A percentile compares a stretch with the other conserved stretches of the same genome.
These are phyloP conservation scores for Dactylellina sp. DNA, from an alignment of 2,329 filamentous ascomycete genomes.

Conservation along the genomic window DNA sequence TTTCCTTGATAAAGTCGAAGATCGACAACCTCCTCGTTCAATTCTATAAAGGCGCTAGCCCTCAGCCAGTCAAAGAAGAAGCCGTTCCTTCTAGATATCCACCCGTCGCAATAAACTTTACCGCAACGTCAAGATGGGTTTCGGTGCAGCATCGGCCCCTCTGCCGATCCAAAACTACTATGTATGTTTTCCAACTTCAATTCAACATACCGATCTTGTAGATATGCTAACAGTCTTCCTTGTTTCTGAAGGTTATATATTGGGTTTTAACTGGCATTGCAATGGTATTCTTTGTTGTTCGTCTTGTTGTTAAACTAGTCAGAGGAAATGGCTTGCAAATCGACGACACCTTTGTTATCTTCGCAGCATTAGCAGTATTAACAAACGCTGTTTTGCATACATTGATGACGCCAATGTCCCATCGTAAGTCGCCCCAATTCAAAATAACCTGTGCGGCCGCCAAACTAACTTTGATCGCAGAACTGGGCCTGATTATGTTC, in stretches of 20 bases:
- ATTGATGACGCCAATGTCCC: slow-evolving; percentile 40
- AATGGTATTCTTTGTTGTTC: slow-evolving; percentile 39
- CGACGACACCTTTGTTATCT: slow-evolving; percentile 45
- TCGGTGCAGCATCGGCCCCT: slow-evolving; percentile 35
- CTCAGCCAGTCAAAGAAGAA: slow-evolving; percentile 21
- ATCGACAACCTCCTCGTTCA: slow-evolving; percentile 27
- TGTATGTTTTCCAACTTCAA: slow-evolving; percentile 20
- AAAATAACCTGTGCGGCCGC: neutral
- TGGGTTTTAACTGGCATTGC: slow-evolving; percentile 46
- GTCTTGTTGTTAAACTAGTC: slow-evolving; percentile 34
- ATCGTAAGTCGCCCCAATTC: slow-evolving; percentile 14
- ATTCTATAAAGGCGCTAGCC: slow-evolving; percentile 17
- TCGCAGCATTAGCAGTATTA: slow-evolving; percentile 34
- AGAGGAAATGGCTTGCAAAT: slow-evolving; percentile 35
- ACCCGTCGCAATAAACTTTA: neutral
- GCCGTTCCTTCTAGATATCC: slow-evolving; percentile 15
- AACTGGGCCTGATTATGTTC: slow-evolving; percentile 36
- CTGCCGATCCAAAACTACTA: slow-evolving; percentile 48
- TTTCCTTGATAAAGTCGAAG: slow-evolving; percentile 18
- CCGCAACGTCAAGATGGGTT: slow-evolving; percentile 47
- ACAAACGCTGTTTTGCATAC: slow-evolving; percentile 42
- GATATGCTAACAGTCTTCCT: slow-evolving; percentile 9
- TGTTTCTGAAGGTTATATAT: slow-evolving; percentile 35
- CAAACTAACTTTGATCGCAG: neutral
- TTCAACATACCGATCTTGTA: neutral